phyloP scores from a whole-genome alignment of 2,329 filamentous ascomycete species.

The Beauveria caledonica region DNA sequence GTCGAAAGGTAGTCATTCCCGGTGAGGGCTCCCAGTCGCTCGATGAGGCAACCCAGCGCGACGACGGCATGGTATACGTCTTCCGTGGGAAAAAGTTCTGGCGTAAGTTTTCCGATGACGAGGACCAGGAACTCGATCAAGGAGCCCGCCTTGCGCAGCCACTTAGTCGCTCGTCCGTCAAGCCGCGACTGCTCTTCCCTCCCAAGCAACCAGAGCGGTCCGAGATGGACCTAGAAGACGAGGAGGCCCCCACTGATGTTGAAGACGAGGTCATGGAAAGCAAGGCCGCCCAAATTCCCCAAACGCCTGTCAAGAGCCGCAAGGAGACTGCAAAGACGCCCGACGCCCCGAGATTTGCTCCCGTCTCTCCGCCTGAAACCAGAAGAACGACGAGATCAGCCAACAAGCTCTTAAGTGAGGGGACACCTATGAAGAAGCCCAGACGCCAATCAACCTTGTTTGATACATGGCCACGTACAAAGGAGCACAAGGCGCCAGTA shows the following conservation, averaged over 20 bases:
- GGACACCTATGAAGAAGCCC: conserved; percentile 32
- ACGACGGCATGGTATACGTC: conserved; percentile 66
- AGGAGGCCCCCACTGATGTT: conserved; percentile 52
- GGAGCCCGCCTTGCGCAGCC: conserved; percentile 31
- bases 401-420: conserved; percentile 38
- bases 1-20: conserved; percentile 45
- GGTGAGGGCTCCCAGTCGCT: conserved; percentile 52
- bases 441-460: conserved; percentile 47
- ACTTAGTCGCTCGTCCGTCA: conserved; percentile 60
- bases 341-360: conserved; percentile 45
- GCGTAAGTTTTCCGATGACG: conserved; percentile 52
- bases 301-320: conserved; percentile 31
- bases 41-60: conserved; percentile 53
- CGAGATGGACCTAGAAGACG: conserved; percentile 41
- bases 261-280: conserved; percentile 38
- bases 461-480: conserved; percentile 60
- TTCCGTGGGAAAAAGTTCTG: conserved; percentile 78
- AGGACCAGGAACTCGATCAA: conserved; percentile 28
- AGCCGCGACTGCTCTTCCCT: conserved; percentile 65
- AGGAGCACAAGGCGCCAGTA: conserved; percentile 42
- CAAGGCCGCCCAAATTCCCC: conserved; percentile 18
- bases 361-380: conserved; percentile 55
- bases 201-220: conserved; percentile 38
- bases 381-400: conserved; percentile 49
- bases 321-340: conserved; percentile 35